Percentiles rank a stretch among this genome's conserved stretches.
phyloP scores from a whole-genome alignment of 1,284 basidiomycete species.

The Heterobasidion irregulare region DNA sequence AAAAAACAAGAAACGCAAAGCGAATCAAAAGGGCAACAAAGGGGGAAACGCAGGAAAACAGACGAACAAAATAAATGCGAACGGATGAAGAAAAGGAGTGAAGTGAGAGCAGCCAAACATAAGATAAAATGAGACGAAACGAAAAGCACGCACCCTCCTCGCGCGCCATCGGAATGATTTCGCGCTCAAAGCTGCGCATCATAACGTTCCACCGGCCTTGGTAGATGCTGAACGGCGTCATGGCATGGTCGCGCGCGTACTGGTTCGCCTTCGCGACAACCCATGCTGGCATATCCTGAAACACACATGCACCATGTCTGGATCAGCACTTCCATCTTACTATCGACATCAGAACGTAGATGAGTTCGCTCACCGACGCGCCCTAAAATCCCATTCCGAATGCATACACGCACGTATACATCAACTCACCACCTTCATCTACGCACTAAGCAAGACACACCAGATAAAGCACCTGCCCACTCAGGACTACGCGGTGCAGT shows the following conservation, averaged over 20 bases:
- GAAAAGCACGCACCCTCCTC: conserved; percentile 22
- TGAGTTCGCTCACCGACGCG: not conserved
- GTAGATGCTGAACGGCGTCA: conserved; percentile 43
- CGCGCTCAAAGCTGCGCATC: conserved; percentile 36
- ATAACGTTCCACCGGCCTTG: conserved; percentile 44
- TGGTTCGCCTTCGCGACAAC: conserved; percentile 28
- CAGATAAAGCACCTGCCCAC: conserved; percentile 29
- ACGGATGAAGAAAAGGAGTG: not conserved
- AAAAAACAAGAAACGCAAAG: too few relatives aligned
- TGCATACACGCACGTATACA: not conserved
- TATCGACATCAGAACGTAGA: not conserved
- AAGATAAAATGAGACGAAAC: not conserved
- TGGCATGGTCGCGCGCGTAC: conserved; percentile 28
- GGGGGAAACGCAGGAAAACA: not conserved
- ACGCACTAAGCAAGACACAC: not conserved
- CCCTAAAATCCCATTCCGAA: not conserved
- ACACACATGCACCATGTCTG: not conserved
- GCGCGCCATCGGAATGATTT: conserved; percentile 45
- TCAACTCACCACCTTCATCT: too few relatives aligned
- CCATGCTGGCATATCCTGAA: conserved; percentile 34
- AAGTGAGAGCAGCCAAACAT: too few relatives aligned
- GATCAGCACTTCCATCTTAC: not conserved
- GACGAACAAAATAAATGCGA: not conserved
- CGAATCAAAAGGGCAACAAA: not conserved
- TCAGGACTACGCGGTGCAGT: conserved; percentile 23